phyloP scores from a whole-genome alignment of 768 basidiomycete genomes.

The Gymnopilus dilepis region DNA sequence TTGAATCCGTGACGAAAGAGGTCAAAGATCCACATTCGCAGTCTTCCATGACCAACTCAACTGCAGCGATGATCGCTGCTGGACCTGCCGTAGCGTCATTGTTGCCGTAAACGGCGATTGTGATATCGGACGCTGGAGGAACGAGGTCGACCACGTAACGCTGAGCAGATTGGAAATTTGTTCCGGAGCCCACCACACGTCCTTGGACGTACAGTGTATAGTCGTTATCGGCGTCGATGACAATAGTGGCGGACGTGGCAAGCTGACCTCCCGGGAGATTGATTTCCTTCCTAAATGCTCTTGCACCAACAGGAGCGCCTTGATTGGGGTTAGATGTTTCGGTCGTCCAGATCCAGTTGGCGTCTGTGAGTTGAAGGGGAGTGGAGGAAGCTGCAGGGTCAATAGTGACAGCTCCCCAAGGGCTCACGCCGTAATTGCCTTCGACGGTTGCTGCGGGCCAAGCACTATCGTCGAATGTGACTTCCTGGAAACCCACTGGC shows the following conservation, averaged over 20 bases:
- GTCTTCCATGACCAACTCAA: constrained; percentile 7
- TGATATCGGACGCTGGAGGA: constrained; percentile 27
- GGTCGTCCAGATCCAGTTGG: constrained; percentile 39
- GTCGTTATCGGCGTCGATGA: not conserved
- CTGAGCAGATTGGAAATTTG: constrained; percentile 17
- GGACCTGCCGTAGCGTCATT: constrained; percentile 23
- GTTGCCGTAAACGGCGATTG: constrained; percentile 29
- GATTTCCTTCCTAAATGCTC: constrained; percentile 35
- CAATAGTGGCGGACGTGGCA: constrained; percentile 6
- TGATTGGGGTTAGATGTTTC: constrained; percentile 24
- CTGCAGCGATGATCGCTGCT: constrained; percentile 10
- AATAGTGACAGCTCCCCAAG: constrained; percentile 4
- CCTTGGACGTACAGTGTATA: constrained; percentile 3
- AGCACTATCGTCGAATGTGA: constrained; percentile 32
- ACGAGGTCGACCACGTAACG: constrained; percentile 20
- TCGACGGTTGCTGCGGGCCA: constrained; percentile 34
- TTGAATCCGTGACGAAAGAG: constrained; percentile 28
- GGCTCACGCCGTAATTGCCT: constrained; percentile 11
- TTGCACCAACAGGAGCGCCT: constrained; percentile 28
- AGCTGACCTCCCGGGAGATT: constrained; percentile 27
- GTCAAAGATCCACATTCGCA: constrained; percentile 15
- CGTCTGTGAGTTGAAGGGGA: constrained; percentile 26
- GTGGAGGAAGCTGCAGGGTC: constrained; percentile 19
- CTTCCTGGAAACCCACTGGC: constrained; percentile 33
- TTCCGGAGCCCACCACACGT: not conserved